A percentile compares a stretch with the other conserved stretches of the same genome.
These are phyloP conservation scores for Paramecium tetraurelia DNA, from an alignment of 73 alveolate species.

Conservation along the genomic window DNA sequence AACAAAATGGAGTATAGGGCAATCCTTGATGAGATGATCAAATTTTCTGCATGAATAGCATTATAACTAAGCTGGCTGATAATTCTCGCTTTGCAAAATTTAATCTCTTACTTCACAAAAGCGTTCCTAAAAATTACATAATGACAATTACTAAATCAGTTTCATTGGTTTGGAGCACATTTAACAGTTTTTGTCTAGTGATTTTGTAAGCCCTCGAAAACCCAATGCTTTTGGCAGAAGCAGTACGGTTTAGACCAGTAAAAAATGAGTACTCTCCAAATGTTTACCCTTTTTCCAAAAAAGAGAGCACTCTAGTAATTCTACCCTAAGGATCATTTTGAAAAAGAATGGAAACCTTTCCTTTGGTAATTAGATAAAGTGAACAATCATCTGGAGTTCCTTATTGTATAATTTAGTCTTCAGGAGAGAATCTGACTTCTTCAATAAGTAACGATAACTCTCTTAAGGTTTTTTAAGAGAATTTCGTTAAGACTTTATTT, in stretches of 20 bases:
- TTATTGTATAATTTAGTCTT: not conserved
- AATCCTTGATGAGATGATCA: conserved; percentile 5
- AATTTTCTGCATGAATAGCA: not conserved
- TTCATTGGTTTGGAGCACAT: not conserved
- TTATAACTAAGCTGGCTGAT: not conserved
- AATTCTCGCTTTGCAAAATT: not conserved
- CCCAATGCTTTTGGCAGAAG: conserved; percentile 63
- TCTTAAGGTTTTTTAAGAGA: conserved; percentile 40
- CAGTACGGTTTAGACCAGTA: conserved; percentile 64
- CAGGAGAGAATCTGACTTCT: conserved; percentile 62
- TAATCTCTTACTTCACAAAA: conserved; percentile 40
- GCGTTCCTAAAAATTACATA: not conserved
- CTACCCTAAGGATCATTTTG: not conserved
- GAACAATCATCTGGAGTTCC: conserved; percentile 47
- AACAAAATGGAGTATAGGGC: conserved; percentile 1
- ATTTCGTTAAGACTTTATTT: not conserved
- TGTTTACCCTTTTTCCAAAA: conserved; percentile 50
- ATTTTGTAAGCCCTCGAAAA: conserved; percentile 65
- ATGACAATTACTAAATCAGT: not conserved
- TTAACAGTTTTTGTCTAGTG: not conserved
- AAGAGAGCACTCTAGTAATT: not conserved
- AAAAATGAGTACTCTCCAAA: conserved; percentile 73
- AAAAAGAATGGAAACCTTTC: not conserved
- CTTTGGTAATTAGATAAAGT: conserved; percentile 41
- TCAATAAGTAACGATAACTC: not conserved